Conservation (phyloP, 2,329 filamentous ascomycete species). For the Zymoseptoria brevis region DNA sequence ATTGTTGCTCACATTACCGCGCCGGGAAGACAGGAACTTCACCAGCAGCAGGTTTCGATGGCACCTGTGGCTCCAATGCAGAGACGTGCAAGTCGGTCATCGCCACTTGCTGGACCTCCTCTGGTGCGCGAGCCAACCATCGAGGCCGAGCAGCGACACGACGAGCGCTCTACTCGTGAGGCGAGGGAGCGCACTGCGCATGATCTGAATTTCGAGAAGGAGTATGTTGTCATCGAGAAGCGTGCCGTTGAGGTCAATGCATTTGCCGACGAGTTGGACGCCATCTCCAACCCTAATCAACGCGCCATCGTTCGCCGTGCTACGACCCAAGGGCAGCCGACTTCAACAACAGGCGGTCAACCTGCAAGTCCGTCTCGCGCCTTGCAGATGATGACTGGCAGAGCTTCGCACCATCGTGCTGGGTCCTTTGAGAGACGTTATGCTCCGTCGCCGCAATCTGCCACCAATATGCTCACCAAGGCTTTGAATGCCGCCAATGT, state of each 20-base stretch:
- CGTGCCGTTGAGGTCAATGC: conserved; percentile 93
- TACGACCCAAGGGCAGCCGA: conserved; percentile 67
- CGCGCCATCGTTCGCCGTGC: conserved; percentile 64
- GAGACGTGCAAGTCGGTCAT: conserved; percentile 51
- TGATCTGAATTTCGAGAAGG: conserved; percentile 82
- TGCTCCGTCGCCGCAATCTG: conserved; percentile 62
- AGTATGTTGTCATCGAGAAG: conserved; percentile 95
- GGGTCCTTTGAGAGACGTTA: conserved; percentile 78
- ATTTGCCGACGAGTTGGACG: conserved; percentile 87
- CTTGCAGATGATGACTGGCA: conserved; percentile 64
- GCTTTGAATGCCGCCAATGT: conserved; percentile 88
- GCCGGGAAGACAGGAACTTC: conserved; percentile 34
- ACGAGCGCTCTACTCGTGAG: conserved; percentile 29
- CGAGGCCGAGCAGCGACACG: conserved; percentile 11
- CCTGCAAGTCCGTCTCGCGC: conserved; percentile 58
- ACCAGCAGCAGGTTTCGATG: conserved; percentile 21
- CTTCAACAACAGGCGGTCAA: conserved; percentile 61
- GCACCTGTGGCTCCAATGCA: conserved; percentile 38
- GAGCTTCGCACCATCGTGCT: conserved; percentile 63
- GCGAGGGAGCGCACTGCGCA: conserved; percentile 63
- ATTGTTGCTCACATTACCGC: conserved; percentile 40
- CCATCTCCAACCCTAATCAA: conserved; percentile 52
- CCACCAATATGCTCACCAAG: conserved; percentile 87
- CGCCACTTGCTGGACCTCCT: conserved; percentile 34
- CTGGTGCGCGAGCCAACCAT: conserved; percentile 39